Base-by-base conservation (phyloP, 169 alveolate genomes). In the Plasmodium reichenowi region DNA sequence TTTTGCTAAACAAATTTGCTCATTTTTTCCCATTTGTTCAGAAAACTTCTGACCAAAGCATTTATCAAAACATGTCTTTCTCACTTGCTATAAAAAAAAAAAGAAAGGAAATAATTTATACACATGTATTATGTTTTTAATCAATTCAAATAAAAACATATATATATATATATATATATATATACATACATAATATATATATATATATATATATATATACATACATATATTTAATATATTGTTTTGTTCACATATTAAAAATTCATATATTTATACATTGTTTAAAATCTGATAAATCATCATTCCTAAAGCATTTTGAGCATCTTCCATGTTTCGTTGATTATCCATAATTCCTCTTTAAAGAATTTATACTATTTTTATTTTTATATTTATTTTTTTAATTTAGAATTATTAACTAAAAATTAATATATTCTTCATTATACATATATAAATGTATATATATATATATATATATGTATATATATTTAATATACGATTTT, bases 21-120 rank as follows among this genome's bases (percentile, higher is more conserved):
- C 97, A 54, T 63, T 74, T 92, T 95, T 95, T 59, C 93, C 88
- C 93, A 96, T 67, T 64, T 90, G 74, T 74, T 94, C 97, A 22
- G 93, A 94, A 73, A 96, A 95, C 62, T 93, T 93, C 54, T 72
- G 90, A 75, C 94, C 95, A 58, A 96, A 93, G 70, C 98, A 96
- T 80, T 96, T 96, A 76, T 94, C 95, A 75, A 95, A 95, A 87
- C 98, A 96, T 3, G 96, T 95, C 90, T 96, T 95, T 87, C 95
- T 87, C 66, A 95, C 97, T 95, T 96, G 96, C 97, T 93, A 73
- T 38, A 50, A 38, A 24, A 60, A 17, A 50, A 20, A 29, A 52
- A 74, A 58, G 52, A 9, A 63, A 64, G 17, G 48, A 20, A 20
- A 20, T 20, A 20, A 43, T 60, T 13, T 72, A 22, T 48, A 72